These are phyloP conservation scores for Saccharomycopsis amapae DNA, from an alignment of 805 yeast species.

Conservation along the genomic window DNA sequence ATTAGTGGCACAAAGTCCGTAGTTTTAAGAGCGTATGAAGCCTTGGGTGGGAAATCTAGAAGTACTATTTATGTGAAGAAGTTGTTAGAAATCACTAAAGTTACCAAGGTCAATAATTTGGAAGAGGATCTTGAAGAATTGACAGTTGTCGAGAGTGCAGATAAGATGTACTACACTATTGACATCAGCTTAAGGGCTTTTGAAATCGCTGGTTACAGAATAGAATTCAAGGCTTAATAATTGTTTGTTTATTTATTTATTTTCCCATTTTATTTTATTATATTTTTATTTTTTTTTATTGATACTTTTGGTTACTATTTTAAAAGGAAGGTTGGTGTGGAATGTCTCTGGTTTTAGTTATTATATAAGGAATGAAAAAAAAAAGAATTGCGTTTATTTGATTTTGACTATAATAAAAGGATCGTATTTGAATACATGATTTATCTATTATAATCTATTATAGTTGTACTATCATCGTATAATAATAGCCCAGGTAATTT, in stretches of 20 bases:
- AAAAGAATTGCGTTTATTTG: too few relatives aligned
- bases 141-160: constrained; percentile 26
- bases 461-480: too few relatives aligned
- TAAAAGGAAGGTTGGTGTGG: too few relatives aligned
- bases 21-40: constrained; percentile 73
- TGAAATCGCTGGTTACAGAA: constrained; percentile 52
- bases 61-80: constrained; percentile 43
- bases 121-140: constrained; percentile 45
- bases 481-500: too few relatives aligned
- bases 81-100: constrained; percentile 36
- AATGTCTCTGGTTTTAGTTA: too few relatives aligned
- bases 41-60: constrained; percentile 70
- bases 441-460: too few relatives aligned
- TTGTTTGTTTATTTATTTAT: background rate
- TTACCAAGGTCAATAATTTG: constrained; percentile 50
- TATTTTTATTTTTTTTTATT: background rate
- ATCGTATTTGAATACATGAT: too few relatives aligned
- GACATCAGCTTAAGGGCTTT: constrained; percentile 59
- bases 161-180: constrained; percentile 30
- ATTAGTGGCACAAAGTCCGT: constrained; percentile 40
- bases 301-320: background rate
- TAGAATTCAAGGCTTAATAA: constrained; percentile 24
- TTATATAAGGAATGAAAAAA: too few relatives aligned
- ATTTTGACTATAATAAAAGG: too few relatives aligned
- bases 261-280: background rate